Evolutionary conservation across 1,139 yeast genomes (phyloP).

Genomic region (Geotrichum cucujoidarum): DNA sequence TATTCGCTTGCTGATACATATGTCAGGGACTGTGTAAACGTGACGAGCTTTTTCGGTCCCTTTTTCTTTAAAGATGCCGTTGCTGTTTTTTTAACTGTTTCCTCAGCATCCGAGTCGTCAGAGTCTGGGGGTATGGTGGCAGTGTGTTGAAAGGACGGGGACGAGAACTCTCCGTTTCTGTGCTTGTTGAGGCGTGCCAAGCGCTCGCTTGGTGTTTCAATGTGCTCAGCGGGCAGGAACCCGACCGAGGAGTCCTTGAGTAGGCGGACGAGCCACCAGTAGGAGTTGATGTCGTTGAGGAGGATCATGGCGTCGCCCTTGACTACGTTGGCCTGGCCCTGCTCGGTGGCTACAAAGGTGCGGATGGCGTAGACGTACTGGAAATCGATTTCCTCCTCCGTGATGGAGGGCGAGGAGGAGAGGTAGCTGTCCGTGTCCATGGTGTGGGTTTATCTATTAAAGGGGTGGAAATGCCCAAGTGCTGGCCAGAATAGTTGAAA

Average conservation of each 20-base stretch:
- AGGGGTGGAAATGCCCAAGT: too few species aligned
- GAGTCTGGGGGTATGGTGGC: neutral
- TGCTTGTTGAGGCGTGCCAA: slow-evolving; percentile 88
- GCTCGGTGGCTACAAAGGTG: slow-evolving; percentile 88
- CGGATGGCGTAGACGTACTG: slow-evolving; percentile 79
- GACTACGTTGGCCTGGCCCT: slow-evolving; percentile 77
- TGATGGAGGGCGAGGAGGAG: slow-evolving; percentile 50
- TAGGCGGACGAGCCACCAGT: slow-evolving; percentile 93
- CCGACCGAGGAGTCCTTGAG: slow-evolving; percentile 61
- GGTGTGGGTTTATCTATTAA: neutral
- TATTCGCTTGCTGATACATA: slow-evolving; percentile 34
- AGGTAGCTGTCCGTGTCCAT: slow-evolving; percentile 30
- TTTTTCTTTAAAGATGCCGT: slow-evolving; percentile 20
- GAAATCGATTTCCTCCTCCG: slow-evolving; percentile 67
- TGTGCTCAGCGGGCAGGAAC: slow-evolving; percentile 93
- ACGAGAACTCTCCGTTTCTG: slow-evolving; percentile 69
- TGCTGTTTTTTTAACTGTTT: slow-evolving; percentile 9
- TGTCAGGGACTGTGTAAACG: slow-evolving; percentile 25
- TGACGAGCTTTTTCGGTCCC: slow-evolving; percentile 23
- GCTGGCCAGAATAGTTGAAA: too few species aligned
- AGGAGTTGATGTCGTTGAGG: slow-evolving; percentile 82
- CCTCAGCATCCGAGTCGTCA: slow-evolving; percentile 4
- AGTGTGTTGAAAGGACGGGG: slow-evolving; percentile 9
- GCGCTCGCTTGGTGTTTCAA: slow-evolving; percentile 88
- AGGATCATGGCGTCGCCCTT: slow-evolving; percentile 81